Percentiles rank a stretch among this genome's conserved stretches.
Conservation (phyloP, 768 basidiomycete species). For the Trametes cingulata region DNA sequence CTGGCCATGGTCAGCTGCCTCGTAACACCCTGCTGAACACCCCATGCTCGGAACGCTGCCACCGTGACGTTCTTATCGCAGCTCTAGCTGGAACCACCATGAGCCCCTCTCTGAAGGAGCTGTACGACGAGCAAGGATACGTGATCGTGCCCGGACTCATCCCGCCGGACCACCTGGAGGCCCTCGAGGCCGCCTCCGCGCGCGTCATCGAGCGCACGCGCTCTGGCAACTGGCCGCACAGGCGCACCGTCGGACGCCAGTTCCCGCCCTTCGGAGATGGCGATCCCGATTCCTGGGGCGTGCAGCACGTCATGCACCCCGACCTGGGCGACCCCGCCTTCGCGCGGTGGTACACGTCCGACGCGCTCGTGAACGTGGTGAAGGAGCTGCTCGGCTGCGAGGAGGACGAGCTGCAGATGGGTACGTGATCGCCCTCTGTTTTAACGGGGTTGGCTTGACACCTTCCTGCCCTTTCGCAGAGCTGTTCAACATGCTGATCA, state of each 20-base stretch:
- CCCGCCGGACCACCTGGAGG: constrained; percentile 36
- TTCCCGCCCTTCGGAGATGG: constrained; percentile 69
- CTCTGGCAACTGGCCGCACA: constrained; percentile 59
- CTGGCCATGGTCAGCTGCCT: constrained; percentile 9
- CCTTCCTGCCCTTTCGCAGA: constrained; percentile 40
- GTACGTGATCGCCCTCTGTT: constrained; percentile 38
- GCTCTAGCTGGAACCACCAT: constrained; percentile 2
- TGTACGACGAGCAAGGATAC: constrained; percentile 66
- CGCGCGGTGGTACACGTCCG: constrained; percentile 66
- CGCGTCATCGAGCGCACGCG: constrained; percentile 55
- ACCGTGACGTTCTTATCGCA: not conserved
- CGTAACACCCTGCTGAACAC: no score
- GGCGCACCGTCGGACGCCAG: constrained; percentile 75
- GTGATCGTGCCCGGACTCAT: constrained; percentile 63
- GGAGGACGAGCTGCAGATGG: constrained; percentile 70
- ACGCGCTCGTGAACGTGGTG: constrained; percentile 44
- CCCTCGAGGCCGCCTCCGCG: constrained; percentile 52
- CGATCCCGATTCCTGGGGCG: constrained; percentile 74
- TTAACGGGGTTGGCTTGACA: not conserved
- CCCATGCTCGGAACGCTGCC: no score
- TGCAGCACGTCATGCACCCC: constrained; percentile 83
- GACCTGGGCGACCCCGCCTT: constrained; percentile 61
- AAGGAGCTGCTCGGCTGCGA: constrained; percentile 54
- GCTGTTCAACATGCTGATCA: constrained; percentile 74
- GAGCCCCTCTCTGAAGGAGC: constrained; percentile 38